Conservation (phyloP, 1,139 yeast species). For the Yamadazyma membranifaciens region DNA sequence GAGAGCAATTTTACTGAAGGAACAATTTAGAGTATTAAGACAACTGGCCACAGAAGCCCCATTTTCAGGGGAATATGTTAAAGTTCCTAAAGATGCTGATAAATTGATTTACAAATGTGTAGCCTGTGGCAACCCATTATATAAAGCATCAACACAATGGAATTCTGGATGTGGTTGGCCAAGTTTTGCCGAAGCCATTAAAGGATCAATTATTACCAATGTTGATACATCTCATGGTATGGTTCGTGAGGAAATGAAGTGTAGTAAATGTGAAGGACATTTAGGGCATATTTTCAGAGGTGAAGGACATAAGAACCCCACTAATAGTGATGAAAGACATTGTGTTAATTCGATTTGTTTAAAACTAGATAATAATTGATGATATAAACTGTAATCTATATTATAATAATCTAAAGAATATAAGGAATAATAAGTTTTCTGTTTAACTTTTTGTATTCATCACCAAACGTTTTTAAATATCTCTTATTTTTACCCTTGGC, state of each 20-base stretch:
- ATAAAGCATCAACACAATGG: slow-evolving; percentile 77
- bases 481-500: slow-evolving; percentile 70
- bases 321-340: slow-evolving; percentile 72
- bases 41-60: slow-evolving; percentile 86
- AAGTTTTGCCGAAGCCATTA: slow-evolving; percentile 85
- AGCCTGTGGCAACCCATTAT: slow-evolving; percentile 78
- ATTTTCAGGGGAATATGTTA: slow-evolving; percentile 66
- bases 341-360: slow-evolving; percentile 88
- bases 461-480: slow-evolving; percentile 70
- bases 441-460: slow-evolving; percentile 64
- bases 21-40: slow-evolving; percentile 76
- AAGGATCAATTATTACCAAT: slow-evolving; percentile 65
- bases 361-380: slow-evolving; percentile 43
- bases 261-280: slow-evolving; percentile 89
- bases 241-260: slow-evolving; percentile 84
- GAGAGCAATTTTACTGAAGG: slow-evolving; percentile 75
- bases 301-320: slow-evolving; percentile 90
- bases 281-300: slow-evolving; percentile 92
- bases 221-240: slow-evolving; percentile 69
- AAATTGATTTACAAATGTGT: slow-evolving; percentile 78
- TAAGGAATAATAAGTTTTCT: slow-evolving; percentile 66
- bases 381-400: too few species aligned
- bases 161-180: slow-evolving; percentile 98
- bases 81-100: slow-evolving; percentile 36
- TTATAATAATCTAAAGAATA: slow-evolving; percentile 5